Base-by-base conservation (phyloP, 23 red algal genomes). In the Gracilaria caudata region DNA sequence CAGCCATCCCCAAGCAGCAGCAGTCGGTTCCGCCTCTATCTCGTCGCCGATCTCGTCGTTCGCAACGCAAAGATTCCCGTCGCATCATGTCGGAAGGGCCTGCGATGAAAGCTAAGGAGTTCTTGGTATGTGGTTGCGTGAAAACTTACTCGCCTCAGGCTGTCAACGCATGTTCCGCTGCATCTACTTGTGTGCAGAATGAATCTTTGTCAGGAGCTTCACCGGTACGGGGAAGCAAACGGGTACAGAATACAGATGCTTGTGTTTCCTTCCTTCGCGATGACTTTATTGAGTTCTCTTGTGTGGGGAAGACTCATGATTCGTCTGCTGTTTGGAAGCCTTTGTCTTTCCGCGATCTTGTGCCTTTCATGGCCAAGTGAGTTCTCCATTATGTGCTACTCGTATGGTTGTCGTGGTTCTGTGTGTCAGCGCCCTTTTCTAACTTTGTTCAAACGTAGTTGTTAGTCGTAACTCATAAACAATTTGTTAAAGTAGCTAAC, bases 211-310 rank as follows among this genome's bases (percentile, higher is more conserved):
- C 60, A 16, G 26, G 9, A 6, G 26, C 60, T 9, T 46, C 39
- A 3, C 32, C 66, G 17, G 23, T 21, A 0, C 70, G 21, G 70
- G 4, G 2, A 16, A 7, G 43, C 19, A 25, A 49, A 3, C 6
- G 33, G 21, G 19, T 49, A 4, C 2, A 47, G 1, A 13, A 4
- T 8, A 49, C 9, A 43, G 7, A 10, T 24, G 3, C 21, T 17
- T 34, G 25, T 0, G 38, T 75, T 26, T 75, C 70, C 43, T 75
- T 75, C 43, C 7, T 49, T 29, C 29, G 25, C 0, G 70, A 75
- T 75, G 70, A 75, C 47, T 75, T 75, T 49, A 75, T 75, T 29
- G 70, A 32, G 20, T 75, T 75, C 26, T 24, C 70, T 75, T 75
- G 39, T 24, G 23, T 30, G 20, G 70, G 0, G 25, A 21, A 4